Base-by-base conservation (phyloP, 2,329 filamentous ascomycete species). In the Knufia petricola region DNA sequence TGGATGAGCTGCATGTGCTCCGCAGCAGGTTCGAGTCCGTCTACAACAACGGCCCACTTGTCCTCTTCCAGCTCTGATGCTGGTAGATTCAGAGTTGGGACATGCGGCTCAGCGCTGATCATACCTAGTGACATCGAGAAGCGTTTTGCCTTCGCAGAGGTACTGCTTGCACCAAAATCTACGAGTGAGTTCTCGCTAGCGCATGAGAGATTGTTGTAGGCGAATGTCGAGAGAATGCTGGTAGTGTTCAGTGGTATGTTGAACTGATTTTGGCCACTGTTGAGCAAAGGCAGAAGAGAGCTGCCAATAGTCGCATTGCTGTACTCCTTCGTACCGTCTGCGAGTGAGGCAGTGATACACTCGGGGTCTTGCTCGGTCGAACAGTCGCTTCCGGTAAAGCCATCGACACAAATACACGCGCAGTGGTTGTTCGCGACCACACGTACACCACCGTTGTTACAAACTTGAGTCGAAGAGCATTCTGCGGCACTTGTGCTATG, bases 361-460 rank as follows among this genome's bases (percentile, higher is more conserved):
- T 50, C 44, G 40, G 67, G 67, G 20, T 73, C 68, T 49, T 75
- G 74, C 12, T 70, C 65, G 3, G 65, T 67, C 1, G 66, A 71
- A 60, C 82, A 86, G 13, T 69, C 73, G 1, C 67, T 67, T 19
- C 82, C 82, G 0, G 85, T 89, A 63, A 90, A 96, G 1, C 89
- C 87, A 59, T 92, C 88, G 19, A 83, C 80, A 66, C 90, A 98
- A 37, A 95, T 79, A 63, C 90, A 98, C 10, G 82, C 83, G 67
- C 90, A 96, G 17, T 76, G 70, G 2, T 78, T 76, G 49, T 78
- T 72, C 13, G 76, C 78, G 17, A 87, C 66, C 13, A 90, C 77
- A 48, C 82, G 88, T 15, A 82, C 81, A 23, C 90, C 90, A 8
- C 87, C 87, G 55, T 96, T 95, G 46, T 77, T 69, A 61, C 90